Percentiles rank a stretch among this genome's conserved stretches.
Conservation (phyloP, 2,329 filamentous ascomycete genomes). For the Aspergillus sp. region DNA sequence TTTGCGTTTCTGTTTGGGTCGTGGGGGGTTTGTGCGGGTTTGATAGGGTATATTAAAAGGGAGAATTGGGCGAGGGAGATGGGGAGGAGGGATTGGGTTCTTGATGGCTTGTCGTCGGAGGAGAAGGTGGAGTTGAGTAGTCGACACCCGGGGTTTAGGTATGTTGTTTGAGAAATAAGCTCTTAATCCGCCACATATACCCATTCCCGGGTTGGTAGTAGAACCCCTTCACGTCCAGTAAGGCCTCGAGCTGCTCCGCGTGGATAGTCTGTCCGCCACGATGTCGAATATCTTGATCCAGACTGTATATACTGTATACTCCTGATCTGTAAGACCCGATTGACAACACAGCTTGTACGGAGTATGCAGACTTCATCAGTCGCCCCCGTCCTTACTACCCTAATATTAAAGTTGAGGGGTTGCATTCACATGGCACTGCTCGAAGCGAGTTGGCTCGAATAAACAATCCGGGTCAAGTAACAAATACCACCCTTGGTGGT, state of each 20-base stretch:
- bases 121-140: slow-evolving; percentile 2
- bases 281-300: too few relatives aligned
- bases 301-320: too few relatives aligned
- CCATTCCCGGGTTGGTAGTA: slow-evolving; percentile 42
- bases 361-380: too few relatives aligned
- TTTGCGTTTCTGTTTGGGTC: slow-evolving; percentile 2
- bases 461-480: too few relatives aligned
- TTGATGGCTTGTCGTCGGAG: neutral
- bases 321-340: neutral
- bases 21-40: neutral
- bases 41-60: slow-evolving; percentile 2
- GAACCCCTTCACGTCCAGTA: slow-evolving; percentile 33
- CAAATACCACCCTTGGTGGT: too few relatives aligned
- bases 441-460: too few relatives aligned
- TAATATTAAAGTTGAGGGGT: too few relatives aligned
- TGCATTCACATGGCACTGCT: too few relatives aligned
- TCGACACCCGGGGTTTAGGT: slow-evolving; percentile 8
- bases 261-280: too few relatives aligned
- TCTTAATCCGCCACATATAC: slow-evolving; percentile 36
- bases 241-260: slow-evolving; percentile 38
- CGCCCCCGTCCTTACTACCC: too few relatives aligned
- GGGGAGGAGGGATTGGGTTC: neutral
- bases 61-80: neutral
- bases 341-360: too few relatives aligned
- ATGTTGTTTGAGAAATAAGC: slow-evolving; percentile 13